phyloP scores from a whole-genome alignment of 805 yeast species.

The Barnettozyma botsteinii region DNA sequence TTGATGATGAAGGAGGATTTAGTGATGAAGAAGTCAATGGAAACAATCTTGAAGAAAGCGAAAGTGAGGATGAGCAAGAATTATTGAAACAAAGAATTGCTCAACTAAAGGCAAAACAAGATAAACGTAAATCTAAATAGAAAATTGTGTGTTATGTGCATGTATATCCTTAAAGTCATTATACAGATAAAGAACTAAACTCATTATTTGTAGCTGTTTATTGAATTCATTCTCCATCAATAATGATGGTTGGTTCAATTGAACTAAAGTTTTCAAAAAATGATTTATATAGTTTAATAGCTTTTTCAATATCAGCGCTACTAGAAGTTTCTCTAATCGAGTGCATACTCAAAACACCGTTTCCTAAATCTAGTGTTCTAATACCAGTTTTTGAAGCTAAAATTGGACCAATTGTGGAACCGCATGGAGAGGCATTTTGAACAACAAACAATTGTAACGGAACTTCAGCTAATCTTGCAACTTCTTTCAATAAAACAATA shows the following conservation, averaged over 20 bases:
- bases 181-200: no score
- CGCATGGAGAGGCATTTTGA: conserved; percentile 89
- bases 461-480: conserved; percentile 62
- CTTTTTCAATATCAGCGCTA: conserved; percentile 58
- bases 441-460: conserved; percentile 93
- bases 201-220: no score
- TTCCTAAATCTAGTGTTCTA: conserved; percentile 83
- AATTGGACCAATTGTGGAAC: conserved; percentile 95
- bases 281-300: conserved; percentile 54
- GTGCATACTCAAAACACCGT: conserved; percentile 91
- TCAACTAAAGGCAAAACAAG: conserved; percentile 20
- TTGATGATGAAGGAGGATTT: conserved; percentile 29
- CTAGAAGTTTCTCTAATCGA: conserved; percentile 92
- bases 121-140: conserved; percentile 15
- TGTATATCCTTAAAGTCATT: no score
- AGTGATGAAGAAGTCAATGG: conserved; percentile 29
- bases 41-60: conserved; percentile 14
- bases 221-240: conserved; percentile 25
- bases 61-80: conserved; percentile 22
- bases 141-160: no score
- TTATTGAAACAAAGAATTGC: conserved; percentile 20
- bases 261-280: conserved; percentile 47
- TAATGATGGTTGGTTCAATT: conserved; percentile 38
- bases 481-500: conserved; percentile 63
- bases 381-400: conserved; percentile 82